Evolutionary conservation across 257 asterid species (phyloP).

Genomic region (Solanum clarkiae): DNA sequence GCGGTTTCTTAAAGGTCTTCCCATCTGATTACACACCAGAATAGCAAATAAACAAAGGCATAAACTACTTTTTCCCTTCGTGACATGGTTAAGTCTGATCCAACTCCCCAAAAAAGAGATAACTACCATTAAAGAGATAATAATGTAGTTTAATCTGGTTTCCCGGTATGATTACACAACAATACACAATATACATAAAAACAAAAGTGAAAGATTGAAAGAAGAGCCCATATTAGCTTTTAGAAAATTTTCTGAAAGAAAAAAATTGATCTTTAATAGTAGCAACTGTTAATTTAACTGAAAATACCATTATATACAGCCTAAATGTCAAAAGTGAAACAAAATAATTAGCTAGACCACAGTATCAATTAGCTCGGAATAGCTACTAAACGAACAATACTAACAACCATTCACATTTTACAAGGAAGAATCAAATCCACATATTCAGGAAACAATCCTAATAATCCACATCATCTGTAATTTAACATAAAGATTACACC

Average conservation of each 20-base stretch:
- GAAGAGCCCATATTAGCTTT: background rate
- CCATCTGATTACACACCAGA: slow-evolving; percentile 31
- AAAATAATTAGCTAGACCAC: background rate
- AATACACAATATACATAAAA: background rate
- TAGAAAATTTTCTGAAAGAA: background rate
- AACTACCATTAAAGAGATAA: background rate
- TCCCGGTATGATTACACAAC: background rate
- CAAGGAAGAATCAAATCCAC: background rate
- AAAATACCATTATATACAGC: background rate
- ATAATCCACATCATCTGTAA: background rate
- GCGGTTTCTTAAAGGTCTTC: slow-evolving; percentile 85
- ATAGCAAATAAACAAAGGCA: background rate
- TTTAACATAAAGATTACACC: background rate
- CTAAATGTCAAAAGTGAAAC: background rate
- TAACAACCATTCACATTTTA: background rate
- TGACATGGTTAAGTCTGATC: background rate
- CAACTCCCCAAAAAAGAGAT: background rate
- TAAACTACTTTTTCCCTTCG: background rate
- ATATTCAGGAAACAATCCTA: background rate
- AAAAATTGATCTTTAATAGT: background rate
- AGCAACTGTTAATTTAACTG: background rate
- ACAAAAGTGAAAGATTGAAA: background rate
- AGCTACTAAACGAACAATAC: background rate
- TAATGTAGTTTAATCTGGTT: background rate
- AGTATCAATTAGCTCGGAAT: background rate